These are phyloP conservation scores for Tuber borchii DNA, from an alignment of 495 filamentous ascomycete species.

Conservation along the genomic window DNA sequence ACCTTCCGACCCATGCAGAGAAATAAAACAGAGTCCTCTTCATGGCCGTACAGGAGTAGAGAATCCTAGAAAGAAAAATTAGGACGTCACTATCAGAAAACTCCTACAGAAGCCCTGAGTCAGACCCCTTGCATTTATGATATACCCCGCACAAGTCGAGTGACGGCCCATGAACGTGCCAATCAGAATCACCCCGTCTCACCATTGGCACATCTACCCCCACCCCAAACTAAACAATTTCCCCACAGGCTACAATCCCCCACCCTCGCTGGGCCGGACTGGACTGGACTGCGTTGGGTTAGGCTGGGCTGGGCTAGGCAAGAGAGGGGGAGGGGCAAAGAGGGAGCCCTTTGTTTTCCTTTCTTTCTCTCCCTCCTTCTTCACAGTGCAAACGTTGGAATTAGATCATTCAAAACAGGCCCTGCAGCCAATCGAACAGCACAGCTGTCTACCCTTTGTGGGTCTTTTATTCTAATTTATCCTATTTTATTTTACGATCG, in stretches of 20 bases:
- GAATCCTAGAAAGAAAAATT: neutral
- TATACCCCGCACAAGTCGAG: neutral
- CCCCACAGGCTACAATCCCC: neutral
- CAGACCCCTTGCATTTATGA: neutral
- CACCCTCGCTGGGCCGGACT: neutral
- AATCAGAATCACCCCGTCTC: neutral
- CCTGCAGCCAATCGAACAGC: constrained; percentile 4
- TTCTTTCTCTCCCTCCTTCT: neutral
- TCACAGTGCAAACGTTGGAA: neutral
- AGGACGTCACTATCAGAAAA: neutral
- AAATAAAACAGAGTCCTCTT: no score
- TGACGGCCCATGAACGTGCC: neutral
- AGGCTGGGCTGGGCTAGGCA: neutral
- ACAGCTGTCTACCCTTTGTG: neutral
- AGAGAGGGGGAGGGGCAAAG: neutral
- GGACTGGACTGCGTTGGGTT: neutral
- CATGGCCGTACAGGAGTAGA: no score
- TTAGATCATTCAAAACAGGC: neutral
- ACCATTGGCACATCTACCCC: neutral
- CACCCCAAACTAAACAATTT: neutral
- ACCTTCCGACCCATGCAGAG: no score
- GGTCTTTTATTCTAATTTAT: neutral
- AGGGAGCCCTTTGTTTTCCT: neutral
- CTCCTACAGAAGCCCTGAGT: neutral
- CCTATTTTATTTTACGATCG: neutral